Percentiles rank a stretch among this genome's conserved stretches.
Evolutionary conservation across 495 filamentous ascomycete species (phyloP).

Genomic region (Choiromyces venosus): DNA sequence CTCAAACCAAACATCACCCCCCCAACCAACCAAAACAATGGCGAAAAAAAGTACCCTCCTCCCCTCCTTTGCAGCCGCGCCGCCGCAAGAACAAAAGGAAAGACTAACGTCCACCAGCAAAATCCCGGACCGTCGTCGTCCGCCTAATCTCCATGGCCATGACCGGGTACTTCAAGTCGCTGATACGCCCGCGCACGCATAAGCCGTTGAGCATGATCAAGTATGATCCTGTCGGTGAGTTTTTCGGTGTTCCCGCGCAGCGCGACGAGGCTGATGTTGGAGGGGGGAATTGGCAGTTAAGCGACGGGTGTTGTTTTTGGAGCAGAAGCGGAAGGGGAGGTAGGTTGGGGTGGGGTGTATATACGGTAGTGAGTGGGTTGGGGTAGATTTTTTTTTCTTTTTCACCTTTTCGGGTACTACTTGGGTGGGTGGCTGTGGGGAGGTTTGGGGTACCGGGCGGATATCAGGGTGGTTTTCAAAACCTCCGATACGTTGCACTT

Average conservation of each 20-base stretch:
- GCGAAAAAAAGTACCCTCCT: constrained; percentile 51
- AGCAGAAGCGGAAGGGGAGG: background rate
- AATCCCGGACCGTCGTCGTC: constrained; percentile 85
- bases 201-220: constrained; percentile 94
- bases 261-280: background rate
- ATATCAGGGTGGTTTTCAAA: no score
- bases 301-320: background rate
- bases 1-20: constrained; percentile 11
- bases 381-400: background rate
- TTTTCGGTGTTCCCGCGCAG: background rate
- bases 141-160: constrained; percentile 97
- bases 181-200: constrained; percentile 72
- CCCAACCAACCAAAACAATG: constrained; percentile 44
- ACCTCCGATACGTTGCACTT: no score
- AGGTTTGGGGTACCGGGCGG: no score
- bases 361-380: background rate
- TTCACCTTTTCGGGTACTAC: no score
- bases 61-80: background rate
- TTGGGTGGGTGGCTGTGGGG: no score
- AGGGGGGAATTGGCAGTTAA: background rate
- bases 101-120: constrained; percentile 51
- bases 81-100: background rate
- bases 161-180: constrained; percentile 93
- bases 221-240: constrained; percentile 95
- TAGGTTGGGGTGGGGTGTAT: background rate